Evolutionary conservation across 2,329 filamentous ascomycete genomes (phyloP).

Genomic region (Calonectria multiphialidica): DNA sequence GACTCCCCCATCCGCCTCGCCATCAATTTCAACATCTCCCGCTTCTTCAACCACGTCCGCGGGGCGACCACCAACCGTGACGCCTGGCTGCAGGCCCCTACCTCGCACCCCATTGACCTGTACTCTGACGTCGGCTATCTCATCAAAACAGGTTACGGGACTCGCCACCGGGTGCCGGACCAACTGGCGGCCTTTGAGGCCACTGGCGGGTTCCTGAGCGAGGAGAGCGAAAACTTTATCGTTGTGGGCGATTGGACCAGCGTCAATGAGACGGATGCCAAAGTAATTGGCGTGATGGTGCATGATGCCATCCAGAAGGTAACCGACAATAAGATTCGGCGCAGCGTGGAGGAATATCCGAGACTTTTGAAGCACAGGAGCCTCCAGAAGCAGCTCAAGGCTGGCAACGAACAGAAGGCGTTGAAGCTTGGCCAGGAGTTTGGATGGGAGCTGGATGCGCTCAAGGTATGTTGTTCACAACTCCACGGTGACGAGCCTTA

Average conservation of each 20-base stretch:
- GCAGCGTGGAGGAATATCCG: constrained; percentile 43
- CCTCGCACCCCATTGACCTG: constrained; percentile 58
- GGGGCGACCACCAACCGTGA: constrained; percentile 48
- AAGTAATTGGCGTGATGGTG: constrained; percentile 49
- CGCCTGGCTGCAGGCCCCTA: constrained; percentile 54
- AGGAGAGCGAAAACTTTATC: constrained; percentile 57
- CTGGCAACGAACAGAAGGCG: constrained; percentile 53
- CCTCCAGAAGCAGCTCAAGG: constrained; percentile 53
- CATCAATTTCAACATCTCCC: constrained; percentile 48
- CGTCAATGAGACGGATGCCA: constrained; percentile 47
- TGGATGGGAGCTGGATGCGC: constrained; percentile 63
- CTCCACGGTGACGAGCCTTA: neutral
- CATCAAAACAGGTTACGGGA: constrained; percentile 69
- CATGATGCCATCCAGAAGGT: constrained; percentile 57
- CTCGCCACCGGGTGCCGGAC: constrained; percentile 59
- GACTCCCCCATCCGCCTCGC: constrained; percentile 50
- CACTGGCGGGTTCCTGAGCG: constrained; percentile 48
- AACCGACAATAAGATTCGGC: constrained; percentile 46
- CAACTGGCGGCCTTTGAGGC: constrained; percentile 58
- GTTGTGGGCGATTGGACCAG: constrained; percentile 65
- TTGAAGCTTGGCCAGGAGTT: constrained; percentile 51
- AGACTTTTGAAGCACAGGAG: constrained; percentile 56
- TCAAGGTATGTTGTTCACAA: constrained; percentile 55
- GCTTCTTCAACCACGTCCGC: constrained; percentile 48
- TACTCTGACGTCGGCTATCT: constrained; percentile 62